Conservation (phyloP, 805 yeast genomes). For the Yarrowia porcina region DNA sequence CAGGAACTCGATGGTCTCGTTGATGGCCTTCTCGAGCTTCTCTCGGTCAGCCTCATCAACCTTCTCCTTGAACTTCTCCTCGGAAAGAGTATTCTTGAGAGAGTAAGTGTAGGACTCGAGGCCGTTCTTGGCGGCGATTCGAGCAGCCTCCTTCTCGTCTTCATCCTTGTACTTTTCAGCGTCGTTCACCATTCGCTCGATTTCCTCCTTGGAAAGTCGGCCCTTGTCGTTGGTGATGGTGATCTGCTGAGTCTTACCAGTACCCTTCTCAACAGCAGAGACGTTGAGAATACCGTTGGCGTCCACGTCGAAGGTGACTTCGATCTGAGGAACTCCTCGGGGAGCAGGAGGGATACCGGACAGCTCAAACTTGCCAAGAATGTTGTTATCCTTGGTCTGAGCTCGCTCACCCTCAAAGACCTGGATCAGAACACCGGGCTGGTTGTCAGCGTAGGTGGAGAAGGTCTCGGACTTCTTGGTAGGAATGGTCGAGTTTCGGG, state of each 20-base stretch:
- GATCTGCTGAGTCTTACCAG: slow-evolving; percentile 91
- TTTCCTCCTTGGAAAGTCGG: slow-evolving; percentile 59
- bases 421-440: slow-evolving; percentile 97
- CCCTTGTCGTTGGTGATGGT: slow-evolving; percentile 97
- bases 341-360: slow-evolving; percentile 98
- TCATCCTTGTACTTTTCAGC: slow-evolving; percentile 95
- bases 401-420: slow-evolving; percentile 99
- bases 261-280: slow-evolving; percentile 94
- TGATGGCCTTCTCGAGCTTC: slow-evolving; percentile 28
- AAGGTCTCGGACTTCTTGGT: slow-evolving; percentile 95
- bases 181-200: slow-evolving; percentile 85
- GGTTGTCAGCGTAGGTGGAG: slow-evolving; percentile 97
- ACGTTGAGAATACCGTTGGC: slow-evolving; percentile 97
- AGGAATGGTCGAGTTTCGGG: slow-evolving; percentile 97
- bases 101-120: slow-evolving; percentile 92
- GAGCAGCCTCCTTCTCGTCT: slow-evolving; percentile 87
- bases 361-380: slow-evolving; percentile 95
- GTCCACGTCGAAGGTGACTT: slow-evolving; percentile 94
- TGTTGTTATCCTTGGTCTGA: slow-evolving; percentile 90
- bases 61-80: slow-evolving; percentile 70
- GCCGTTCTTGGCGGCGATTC: slow-evolving; percentile 89
- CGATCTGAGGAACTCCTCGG: slow-evolving; percentile 98
- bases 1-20: slow-evolving; percentile 53
- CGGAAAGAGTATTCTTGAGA: slow-evolving; percentile 72
- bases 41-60: slow-evolving; percentile 29